These are phyloP conservation scores for Solanum verrucosum DNA, from an alignment of 257 asterid genomes.

Conservation along the genomic window DNA sequence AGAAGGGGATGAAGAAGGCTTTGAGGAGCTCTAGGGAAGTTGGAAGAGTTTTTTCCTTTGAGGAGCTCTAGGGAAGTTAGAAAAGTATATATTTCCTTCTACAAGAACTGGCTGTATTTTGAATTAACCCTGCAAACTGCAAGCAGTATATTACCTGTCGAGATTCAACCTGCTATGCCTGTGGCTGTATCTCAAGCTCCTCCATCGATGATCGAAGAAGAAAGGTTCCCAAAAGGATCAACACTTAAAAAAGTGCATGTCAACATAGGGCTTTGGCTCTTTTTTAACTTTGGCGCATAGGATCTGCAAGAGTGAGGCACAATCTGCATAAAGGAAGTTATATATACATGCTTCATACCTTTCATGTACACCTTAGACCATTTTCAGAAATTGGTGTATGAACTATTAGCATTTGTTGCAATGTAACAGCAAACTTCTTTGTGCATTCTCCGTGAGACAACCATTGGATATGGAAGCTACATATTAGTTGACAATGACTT, in stretches of 20 bases:
- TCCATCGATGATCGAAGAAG: neutral
- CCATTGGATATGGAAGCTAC: neutral
- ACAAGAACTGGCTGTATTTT: neutral
- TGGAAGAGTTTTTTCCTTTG: neutral
- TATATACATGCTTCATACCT: neutral
- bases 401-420: neutral
- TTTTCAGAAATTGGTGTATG: neutral
- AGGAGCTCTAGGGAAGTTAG: conserved; percentile 26
- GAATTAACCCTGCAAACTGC: neutral
- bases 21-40: conserved; percentile 57
- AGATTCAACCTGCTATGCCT: neutral
- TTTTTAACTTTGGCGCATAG: neutral
- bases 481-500: neutral
- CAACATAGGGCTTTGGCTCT: neutral
- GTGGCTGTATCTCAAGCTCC: neutral
- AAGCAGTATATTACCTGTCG: neutral
- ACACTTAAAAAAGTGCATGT: neutral
- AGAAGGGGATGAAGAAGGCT: conserved; percentile 83
- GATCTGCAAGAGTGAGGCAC: neutral
- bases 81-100: neutral
- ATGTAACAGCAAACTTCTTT: neutral
- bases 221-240: neutral
- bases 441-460: neutral
- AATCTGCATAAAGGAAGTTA: neutral
- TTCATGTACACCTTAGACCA: neutral